These are phyloP conservation scores for Peterozyma toletana DNA, from an alignment of 805 yeast genomes.

Conservation along the genomic window DNA sequence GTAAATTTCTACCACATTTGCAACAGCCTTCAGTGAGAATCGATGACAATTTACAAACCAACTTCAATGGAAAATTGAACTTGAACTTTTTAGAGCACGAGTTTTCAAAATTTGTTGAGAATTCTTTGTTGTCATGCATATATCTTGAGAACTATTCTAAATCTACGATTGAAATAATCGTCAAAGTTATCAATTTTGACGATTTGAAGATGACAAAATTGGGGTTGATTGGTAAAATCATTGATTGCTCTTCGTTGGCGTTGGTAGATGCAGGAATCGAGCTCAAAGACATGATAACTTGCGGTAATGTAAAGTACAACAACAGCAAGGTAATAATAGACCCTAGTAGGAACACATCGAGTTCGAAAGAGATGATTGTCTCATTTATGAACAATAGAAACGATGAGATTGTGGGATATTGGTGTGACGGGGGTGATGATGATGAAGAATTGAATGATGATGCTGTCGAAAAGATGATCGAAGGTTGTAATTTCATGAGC, in stretches of 20 bases:
- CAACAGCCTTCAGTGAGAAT: constrained; percentile 28
- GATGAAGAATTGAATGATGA: constrained; percentile 27
- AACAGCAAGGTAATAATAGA: constrained; percentile 6
- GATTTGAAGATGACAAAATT: constrained; percentile 24
- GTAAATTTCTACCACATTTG: constrained; percentile 44
- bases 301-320: constrained; percentile 38
- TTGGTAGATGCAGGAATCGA: constrained; percentile 83
- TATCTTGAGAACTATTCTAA: constrained; percentile 77
- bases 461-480: constrained; percentile 22
- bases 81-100: constrained; percentile 35
- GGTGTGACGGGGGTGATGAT: constrained; percentile 34
- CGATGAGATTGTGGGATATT: constrained; percentile 53
- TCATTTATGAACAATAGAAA: constrained; percentile 48
- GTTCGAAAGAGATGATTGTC: constrained; percentile 26
- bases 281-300: constrained; percentile 65
- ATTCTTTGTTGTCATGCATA: constrained; percentile 34
- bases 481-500: constrained; percentile 38
- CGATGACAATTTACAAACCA: constrained; percentile 9
- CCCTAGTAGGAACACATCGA: constrained; percentile 7
- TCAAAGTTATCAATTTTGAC: constrained; percentile 54
- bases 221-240: constrained; percentile 28
- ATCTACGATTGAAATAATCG: constrained; percentile 74
- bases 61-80: constrained; percentile 23
- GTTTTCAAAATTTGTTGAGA: constrained; percentile 31
- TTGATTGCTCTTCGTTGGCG: constrained; percentile 66